Base-by-base conservation (phyloP, 2,329 filamentous ascomycete genomes). In the Trichoderma afroharzianum region DNA sequence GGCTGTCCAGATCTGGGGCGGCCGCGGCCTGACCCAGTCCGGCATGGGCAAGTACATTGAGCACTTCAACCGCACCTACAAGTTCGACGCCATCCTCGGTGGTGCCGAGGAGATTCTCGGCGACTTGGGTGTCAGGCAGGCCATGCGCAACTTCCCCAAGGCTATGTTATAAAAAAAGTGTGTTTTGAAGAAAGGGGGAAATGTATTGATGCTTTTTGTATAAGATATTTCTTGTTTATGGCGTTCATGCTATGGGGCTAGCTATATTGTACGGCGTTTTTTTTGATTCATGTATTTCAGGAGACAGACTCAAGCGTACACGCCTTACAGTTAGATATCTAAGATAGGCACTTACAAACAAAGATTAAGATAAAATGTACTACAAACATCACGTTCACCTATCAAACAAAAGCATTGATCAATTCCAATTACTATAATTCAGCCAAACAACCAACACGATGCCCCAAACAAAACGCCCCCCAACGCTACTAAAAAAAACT, bases 41-140 rank as follows among this genome's bases (percentile, higher is more conserved):
- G 93, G 93, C 18, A 97, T 97, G 93, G 94, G 93, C 62, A 87
- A 88, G 66, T 86, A 93, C 36, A 90, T 97, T 73, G 93, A 97
- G 83, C 92, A 93, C 86, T 96, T 96, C 83, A 89, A 95, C 81
- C 86, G 93, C 61, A 93, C 91, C 2, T 93, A 95, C 82, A 96
- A 96, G 83, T 96, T 93, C 71, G 91, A 93, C 80, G 87, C 91
- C 26, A 92, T 93, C 71, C 81, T 95, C 30, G 93, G 93, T 71
- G 93, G 93, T 12, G 92, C 93, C 1, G 93, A 97, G 81, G 93
- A 97, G 83, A 90, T 97, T 72, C 80, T 97, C 72, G 92, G 88
- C 6, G 94, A 97, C 82, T 80, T 97, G 68, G 93, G 93, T 9
- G 93, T 97, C 1, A 86, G 93, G 74, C 93, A 97, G 82, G 94